Evolutionary conservation across 2,329 filamentous ascomycete genomes (phyloP).

Genomic region (Diaporthe sp.): DNA sequence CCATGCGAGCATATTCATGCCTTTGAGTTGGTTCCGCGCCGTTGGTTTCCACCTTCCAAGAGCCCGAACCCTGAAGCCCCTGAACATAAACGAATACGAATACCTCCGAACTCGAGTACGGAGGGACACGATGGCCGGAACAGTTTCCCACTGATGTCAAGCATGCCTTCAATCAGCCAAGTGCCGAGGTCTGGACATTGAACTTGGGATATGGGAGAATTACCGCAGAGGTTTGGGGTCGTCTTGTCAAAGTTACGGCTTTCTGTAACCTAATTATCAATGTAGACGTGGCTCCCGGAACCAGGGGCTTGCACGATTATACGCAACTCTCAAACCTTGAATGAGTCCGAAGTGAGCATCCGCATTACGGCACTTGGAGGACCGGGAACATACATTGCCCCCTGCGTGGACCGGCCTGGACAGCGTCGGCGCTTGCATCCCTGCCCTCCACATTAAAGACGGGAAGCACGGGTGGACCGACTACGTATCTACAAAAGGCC

Average conservation of each 20-base stretch:
- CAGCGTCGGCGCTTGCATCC: neutral
- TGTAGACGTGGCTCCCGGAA: neutral
- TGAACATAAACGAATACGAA: conserved; percentile 6
- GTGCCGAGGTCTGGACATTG: neutral
- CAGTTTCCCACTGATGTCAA: no score
- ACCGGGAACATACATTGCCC: neutral
- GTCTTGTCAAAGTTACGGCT: no score
- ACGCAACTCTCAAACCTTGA: neutral
- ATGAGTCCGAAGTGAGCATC: neutral
- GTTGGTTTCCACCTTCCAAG: neutral
- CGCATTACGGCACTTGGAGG: neutral
- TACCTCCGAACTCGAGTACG: conserved; percentile 22
- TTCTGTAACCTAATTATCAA: neutral
- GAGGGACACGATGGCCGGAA: neutral
- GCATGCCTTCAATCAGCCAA: neutral
- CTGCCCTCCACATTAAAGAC: neutral
- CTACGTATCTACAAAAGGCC: neutral
- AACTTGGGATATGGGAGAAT: neutral
- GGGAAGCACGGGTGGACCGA: neutral
- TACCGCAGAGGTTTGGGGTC: neutral
- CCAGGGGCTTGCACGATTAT: neutral
- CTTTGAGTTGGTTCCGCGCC: neutral
- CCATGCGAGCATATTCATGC: neutral
- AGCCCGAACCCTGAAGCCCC: conserved; percentile 5
- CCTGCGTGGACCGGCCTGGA: neutral